These are phyloP conservation scores for Mediolabrus comicus DNA, from an alignment of 108 stramenopile species.

Conservation along the genomic window DNA sequence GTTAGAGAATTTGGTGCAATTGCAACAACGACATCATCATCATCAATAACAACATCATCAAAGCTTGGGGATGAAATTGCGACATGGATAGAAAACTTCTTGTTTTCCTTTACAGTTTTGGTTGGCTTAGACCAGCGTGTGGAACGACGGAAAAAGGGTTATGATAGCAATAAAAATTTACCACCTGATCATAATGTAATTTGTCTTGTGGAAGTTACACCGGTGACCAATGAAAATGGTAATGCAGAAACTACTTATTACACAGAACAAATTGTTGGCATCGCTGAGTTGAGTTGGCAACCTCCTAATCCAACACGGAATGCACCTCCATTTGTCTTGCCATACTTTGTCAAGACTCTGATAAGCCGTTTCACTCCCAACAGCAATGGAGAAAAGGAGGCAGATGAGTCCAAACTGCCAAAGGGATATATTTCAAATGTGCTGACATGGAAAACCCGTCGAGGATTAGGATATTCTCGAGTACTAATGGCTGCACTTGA, in stretches of 20 bases:
- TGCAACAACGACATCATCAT: not conserved
- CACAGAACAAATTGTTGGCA: slow-evolving; percentile 53
- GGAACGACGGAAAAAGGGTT: slow-evolving; percentile 33
- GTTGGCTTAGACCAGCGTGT: slow-evolving; percentile 43
- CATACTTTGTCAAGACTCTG: slow-evolving; percentile 41
- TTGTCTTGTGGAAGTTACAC: slow-evolving; percentile 36
- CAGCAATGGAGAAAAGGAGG: slow-evolving; percentile 72
- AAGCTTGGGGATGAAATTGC: slow-evolving; percentile 24
- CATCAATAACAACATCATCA: not conserved
- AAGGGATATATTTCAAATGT: slow-evolving; percentile 68
- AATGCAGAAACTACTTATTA: not conserved
- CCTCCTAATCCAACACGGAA: slow-evolving; percentile 59
- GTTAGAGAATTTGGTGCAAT: slow-evolving; percentile 38
- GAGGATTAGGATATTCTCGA: slow-evolving; percentile 63
- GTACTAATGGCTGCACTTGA: slow-evolving; percentile 64
- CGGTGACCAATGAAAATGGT: not conserved
- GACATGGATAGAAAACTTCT: slow-evolving; percentile 26
- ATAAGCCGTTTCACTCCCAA: slow-evolving; percentile 54
- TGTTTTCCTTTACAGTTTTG: slow-evolving; percentile 41
- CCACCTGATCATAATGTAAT: slow-evolving; percentile 42
- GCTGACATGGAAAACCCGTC: slow-evolving; percentile 45
- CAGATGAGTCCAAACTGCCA: not conserved
- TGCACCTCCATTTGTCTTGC: slow-evolving; percentile 62
- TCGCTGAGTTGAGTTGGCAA: slow-evolving; percentile 68
- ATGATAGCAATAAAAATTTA: not conserved